Base-by-base conservation (phyloP, 2,329 filamentous ascomycete genomes). In the Epichloe gansuensis region DNA sequence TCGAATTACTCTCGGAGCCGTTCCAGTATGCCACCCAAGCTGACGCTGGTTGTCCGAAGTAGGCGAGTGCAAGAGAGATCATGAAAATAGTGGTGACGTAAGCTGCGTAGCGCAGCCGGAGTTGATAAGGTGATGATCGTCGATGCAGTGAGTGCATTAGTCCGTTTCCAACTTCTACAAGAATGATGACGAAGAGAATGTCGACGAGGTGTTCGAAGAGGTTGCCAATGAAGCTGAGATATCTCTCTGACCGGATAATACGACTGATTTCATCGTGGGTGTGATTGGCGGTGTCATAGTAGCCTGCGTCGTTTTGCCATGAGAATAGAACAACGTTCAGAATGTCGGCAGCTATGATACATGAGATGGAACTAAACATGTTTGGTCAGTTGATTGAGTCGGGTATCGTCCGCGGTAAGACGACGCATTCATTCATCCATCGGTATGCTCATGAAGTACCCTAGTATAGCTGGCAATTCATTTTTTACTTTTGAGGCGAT, bases 21-120 rank as follows among this genome's bases (percentile, higher is more conserved):
- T 47, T 54, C 53, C 50, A 54, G 41, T 54, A 54, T 3, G 53
- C 53, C 4, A 48, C 41, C 53, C 53, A 54, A 25, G 53, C 47
- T 2, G 50, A 38, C 5, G 47, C 46, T n/a, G 53, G 53, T 12
- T 54, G 53, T 17, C 50, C 53, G 47, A 54, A 54, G 21, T 54
- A 54, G 47, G 53, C 38, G 15, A 52, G 21, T 2, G 39, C 50
- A 9, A 52, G 8, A 4, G 39, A 27, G n/a, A 47, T 2, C 5
- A 54, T 34, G 17, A 52, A 25, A 5, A 47, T 15, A 5, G 47
- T 40, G 27, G 42, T 39, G 13, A 23, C 42, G 35, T 52, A 52
- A 5, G 50, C 47, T 4, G 49, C 25, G 17, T 52, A 50, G 6
- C 53, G 53, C 31, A 54, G 27, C 25, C 21, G 38, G 41, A 35